Evolutionary conservation across 2,329 filamentous ascomycete species (phyloP).

Genomic region (Rutstroemia sp.): DNA sequence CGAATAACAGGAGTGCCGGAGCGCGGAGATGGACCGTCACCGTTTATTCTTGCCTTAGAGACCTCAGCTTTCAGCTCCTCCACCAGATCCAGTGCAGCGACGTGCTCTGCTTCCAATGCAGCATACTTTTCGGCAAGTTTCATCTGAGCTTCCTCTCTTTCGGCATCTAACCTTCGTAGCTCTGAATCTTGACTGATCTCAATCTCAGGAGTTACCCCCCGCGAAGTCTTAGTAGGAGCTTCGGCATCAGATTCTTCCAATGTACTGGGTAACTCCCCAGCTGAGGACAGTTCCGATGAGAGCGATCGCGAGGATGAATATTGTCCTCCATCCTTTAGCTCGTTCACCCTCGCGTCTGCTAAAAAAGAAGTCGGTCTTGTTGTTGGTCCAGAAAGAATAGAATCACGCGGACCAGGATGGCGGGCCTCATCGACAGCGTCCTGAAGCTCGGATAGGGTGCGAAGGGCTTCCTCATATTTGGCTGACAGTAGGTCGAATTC

Average conservation of each 20-base stretch:
- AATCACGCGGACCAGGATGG: slow-evolving; percentile 45
- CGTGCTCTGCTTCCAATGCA: slow-evolving; percentile 76
- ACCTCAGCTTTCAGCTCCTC: slow-evolving; percentile 87
- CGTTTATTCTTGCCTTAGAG: slow-evolving; percentile 61
- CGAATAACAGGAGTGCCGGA: slow-evolving; percentile 73
- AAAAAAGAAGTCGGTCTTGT: slow-evolving; percentile 73
- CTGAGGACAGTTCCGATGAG: slow-evolving; percentile 88
- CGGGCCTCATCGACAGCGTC: slow-evolving; percentile 75
- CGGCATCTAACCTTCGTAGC: slow-evolving; percentile 61
- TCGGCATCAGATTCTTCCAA: slow-evolving; percentile 56
- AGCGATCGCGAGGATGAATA: slow-evolving; percentile 81
- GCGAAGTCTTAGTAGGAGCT: slow-evolving; percentile 34
- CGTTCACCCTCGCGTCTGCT: slow-evolving; percentile 66
- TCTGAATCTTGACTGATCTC: slow-evolving; percentile 54
- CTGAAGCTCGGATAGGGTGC: slow-evolving; percentile 74
- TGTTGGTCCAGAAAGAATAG: slow-evolving; percentile 45
- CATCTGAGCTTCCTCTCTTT: slow-evolving; percentile 70
- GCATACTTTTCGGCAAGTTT: slow-evolving; percentile 71
- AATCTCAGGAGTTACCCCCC: slow-evolving; percentile 15
- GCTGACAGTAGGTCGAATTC: slow-evolving; percentile 76
- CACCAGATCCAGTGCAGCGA: slow-evolving; percentile 73
- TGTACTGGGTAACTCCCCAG: slow-evolving; percentile 65
- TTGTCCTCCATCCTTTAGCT: slow-evolving; percentile 58
- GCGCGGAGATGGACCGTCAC: slow-evolving; percentile 44
- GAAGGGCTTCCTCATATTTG: slow-evolving; percentile 87